Evolutionary conservation across 345 rosid species (phyloP), one percentile per base, ranked within the genome.

Genomic region (Salix exigua): DNA sequence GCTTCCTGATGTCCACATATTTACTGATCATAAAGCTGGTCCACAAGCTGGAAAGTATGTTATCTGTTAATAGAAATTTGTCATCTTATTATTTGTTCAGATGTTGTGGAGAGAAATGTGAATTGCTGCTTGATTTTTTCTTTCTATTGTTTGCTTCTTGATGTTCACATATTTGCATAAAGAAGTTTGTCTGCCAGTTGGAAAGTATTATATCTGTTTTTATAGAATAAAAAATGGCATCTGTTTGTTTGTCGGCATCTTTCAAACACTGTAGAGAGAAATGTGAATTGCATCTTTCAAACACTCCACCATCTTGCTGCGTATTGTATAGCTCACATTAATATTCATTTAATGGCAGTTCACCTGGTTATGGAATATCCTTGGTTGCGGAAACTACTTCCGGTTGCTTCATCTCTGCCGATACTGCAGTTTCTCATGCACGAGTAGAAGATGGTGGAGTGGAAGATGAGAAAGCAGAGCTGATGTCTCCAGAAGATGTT

Each of bases 301-400:
- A n/a, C n/a, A n/a, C n/a, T n/a, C n/a, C n/a, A n/a, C n/a, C n/a
- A n/a, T n/a, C 18, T 14, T 71, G 8, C n/a, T 67, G 14, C 18
- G 25, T 21, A 67, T 48, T 31, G 28, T 73, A 35, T 68, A 60
- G 48, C 76, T 86, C 40, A 73, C 48, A 40, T 9, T 64, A 30
- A 78, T 73, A n/a, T 10, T 25, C 0, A 50, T 82, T 55, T 76
- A 5, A 37, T 87, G 77, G 79, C 93, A 93, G 98, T 71, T 96
- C 99, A 42, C 92, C 94, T 26, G 97, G 98, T 68, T 96, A 92
- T 80, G 99, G 99, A 77, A 87, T 93, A 75, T 87, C 98, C 73
- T 73, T 96, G 78, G 93, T 91, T 62, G 99, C 98, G 16, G 99
- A 96, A 86, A 90, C 96, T 70, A 94, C 90, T 70, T 78, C 97